Evolutionary conservation across 352 stramenopile genomes (phyloP), one percentile per base, ranked within the genome.

Genomic region (Pythium plurisporium): DNA sequence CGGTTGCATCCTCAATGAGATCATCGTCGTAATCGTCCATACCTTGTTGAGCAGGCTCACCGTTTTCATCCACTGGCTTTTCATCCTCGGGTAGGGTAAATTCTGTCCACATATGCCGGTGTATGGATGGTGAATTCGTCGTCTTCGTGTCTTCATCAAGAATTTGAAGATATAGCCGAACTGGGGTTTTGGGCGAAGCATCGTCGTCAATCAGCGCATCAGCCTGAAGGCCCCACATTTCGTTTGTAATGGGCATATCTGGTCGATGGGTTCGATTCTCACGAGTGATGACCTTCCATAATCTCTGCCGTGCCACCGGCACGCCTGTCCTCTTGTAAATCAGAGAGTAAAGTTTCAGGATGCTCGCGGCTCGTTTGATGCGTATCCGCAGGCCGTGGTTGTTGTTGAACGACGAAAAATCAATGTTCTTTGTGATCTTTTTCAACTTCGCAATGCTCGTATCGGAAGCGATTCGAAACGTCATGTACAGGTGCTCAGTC

Each of bases 261-360:
- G 86, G 86, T 19, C 86, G 82, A 45, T 82, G 72, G 2, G 83
- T 95, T 8, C 83, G 74, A 57, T 95, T 95, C 61, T 94, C 82
- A 20, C 86, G 77, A 9, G 78, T 90, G 47, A 93, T 91, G 25
- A 94, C 74, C 65, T 86, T 93, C 86, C 86, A 95, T 11, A 95
- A 54, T 17, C 86, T 76, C 33, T 92, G 82, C 8, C 71, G 74
- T 6, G 62, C 41, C 34, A 92, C 74, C 0, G 82, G 80, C 0
- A 95, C 71, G 12, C 86, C 86, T 0, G 73, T 91, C 27, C 73
- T 66, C 48, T 75, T 65, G 41, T 77, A 86, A 7, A 95, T 66
- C 11, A 71, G 76, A 33, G 58, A 59, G 27, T 91, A 88, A 1
- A 95, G 70, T n/a, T 91, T 64, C 2, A 68, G 67, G 12, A 95